Base-by-base conservation (phyloP, 768 basidiomycete genomes). In the Mycena crocata region DNA sequence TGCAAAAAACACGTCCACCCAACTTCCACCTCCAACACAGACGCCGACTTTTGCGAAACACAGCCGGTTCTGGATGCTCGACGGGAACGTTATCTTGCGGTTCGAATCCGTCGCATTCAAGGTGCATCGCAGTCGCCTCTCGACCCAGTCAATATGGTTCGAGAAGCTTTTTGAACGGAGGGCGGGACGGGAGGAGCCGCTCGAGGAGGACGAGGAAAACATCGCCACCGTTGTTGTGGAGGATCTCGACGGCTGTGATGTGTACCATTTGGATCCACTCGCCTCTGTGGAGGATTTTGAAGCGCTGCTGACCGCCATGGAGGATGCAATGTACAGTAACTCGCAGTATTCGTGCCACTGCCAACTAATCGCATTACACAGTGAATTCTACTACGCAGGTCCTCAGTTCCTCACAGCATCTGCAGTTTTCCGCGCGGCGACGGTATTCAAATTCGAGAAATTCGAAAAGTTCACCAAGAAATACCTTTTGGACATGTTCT, bases 341-440 rank as follows among this genome's bases (percentile, higher is more conserved):
- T 6, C 21, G 3, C 39, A 3, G 55, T 40, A 64, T 21, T n/a
- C 26, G 3, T 46, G 13, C 21, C 34, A 31, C n/a, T 32, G 30
- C 14, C 19, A 23, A 26, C 46, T 48, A 13, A 31, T 51, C 1
- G 5, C 21, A 21, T 12, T 2, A 35, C 30, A 12, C 56, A 48
- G 30, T 7, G 70, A 69, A 44, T 78, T 77, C 45, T 71, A 57
- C 52, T 71, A 75, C 37, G 49, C 69, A 40, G 51, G 56, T 5
- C 67, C 71, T 1, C 77, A 77, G 0, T 78, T 83, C 66, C 68
- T 60, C 37, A 62, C 71, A 3, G 60, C 81, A 17, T 73, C 74
- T 12, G 63, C 79, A 4, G 62, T 83, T n/a, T 73, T 80, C 14
- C 77, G 81, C 28, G 79, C 78, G 1, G 72, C 82, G 1, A 70